Base-by-base conservation (phyloP, 164 flowering plant genomes). In the Annona squamosa region DNA sequence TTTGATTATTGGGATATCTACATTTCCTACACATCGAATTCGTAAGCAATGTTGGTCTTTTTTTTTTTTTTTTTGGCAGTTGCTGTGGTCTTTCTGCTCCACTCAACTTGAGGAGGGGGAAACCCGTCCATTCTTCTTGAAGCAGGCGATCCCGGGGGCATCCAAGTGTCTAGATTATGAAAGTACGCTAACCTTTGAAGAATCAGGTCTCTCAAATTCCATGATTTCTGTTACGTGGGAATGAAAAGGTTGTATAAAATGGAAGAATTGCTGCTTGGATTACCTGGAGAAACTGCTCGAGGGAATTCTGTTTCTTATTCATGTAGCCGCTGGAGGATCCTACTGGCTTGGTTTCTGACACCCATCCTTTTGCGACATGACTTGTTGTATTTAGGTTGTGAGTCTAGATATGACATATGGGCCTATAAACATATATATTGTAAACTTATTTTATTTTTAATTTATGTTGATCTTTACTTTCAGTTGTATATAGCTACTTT, bases 31-130 rank as follows among this genome's bases (percentile, higher is more conserved):
- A 26, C 37, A 1, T 52, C 59, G 9, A 52, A 2, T 52, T 52
- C 9, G 59, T 26, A 26, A 16, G 59, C 59, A 7, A 52, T 52
- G 13, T 52, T 10, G 59, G 3, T 52, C 59, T 52, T 52, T 52
- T 26, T 68, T 13, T 46, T 52, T 52, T 52, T 26, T 68, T 13
- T 46, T 68, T 19, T n/a, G 73, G 85, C 97, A 95, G 99, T 77
- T 96, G 80, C 82, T 96, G 16, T 96, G 99, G 99, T 96, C 99
- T 41, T 96, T 90, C 82, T 91, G 97, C 82, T 76, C 69, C 72
- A 80, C 90, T 42, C 81, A 87, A 68, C 82, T 93, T 44, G 86
- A 79, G 45, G 98, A 87, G 79, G 88, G 79, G 3, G 84, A 82
- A 72, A 37, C 71, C 3, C 84, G 85, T 72, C 79, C 86, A 13